These are phyloP conservation scores for Candida michaelii DNA, from an alignment of 805 yeast species.

Conservation along the genomic window DNA sequence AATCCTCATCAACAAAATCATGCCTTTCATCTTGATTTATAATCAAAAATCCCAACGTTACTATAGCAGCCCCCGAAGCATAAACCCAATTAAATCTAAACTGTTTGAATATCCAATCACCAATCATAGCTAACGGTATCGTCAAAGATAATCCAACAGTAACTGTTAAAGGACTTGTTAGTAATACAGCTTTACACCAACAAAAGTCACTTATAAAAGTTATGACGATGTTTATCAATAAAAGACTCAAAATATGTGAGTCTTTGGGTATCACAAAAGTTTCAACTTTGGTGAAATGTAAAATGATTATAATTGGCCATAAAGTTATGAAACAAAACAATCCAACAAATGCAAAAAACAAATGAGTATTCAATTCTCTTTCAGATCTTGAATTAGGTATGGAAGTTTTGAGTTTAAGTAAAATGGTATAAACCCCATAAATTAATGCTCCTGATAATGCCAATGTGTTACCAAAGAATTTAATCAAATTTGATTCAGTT, in stretches of 20 bases:
- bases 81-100: conserved; percentile 62
- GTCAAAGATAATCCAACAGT: conserved; percentile 93
- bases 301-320: conserved; percentile 78
- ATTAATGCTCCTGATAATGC: conserved; percentile 86
- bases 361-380: conserved; percentile 73
- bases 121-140: conserved; percentile 91
- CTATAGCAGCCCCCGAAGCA: conserved; percentile 75
- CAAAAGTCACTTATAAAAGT: conserved; percentile 88
- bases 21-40: conserved; percentile 77
- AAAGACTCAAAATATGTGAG: conserved; percentile 48
- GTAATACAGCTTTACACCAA: conserved; percentile 93
- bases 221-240: conserved; percentile 66
- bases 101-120: conserved; percentile 75
- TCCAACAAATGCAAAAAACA: conserved; percentile 95
- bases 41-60: conserved; percentile 78
- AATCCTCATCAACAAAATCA: conserved; percentile 37
- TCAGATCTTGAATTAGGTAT: conserved; percentile 53
- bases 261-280: conserved; percentile 67
- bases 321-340: conserved; percentile 67
- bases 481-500: conserved; percentile 18
- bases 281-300: conserved; percentile 68
- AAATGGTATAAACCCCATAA: conserved; percentile 87
- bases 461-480: conserved; percentile 68
- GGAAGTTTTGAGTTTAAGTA: conserved; percentile 67
- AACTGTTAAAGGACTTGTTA: conserved; percentile 92